Evolutionary conservation across 495 filamentous ascomycete species (phyloP), one percentile per base, ranked within the genome.

Genomic region (Glonium stellatum): DNA sequence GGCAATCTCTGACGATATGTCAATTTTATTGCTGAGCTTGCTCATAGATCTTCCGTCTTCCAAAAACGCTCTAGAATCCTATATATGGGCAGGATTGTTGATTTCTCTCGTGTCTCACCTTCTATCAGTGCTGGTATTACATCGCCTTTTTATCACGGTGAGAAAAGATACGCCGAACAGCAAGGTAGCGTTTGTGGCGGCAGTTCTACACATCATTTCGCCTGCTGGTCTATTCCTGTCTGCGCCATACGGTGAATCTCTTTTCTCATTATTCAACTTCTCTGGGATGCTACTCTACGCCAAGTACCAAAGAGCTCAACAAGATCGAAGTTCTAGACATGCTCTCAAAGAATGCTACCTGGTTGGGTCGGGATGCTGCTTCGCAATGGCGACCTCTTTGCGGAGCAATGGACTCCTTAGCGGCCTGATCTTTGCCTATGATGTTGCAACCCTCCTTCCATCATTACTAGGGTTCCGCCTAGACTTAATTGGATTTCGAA

Each of bases 201-300:
- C 89, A 5, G 69, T 80, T 11, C 75, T 97, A 36, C 89, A 97
- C 69, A 82, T 96, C 44, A 66, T 97, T 22, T 89, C 84, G 4
- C 93, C 95, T 0, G 93, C 89, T 8, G 92, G 92, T 10, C 72
- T 96, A 1, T 97, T 97, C 68, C 82, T 98, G 27, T 90, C 87
- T 0, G 88, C 92, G 0, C 93, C 95, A 0, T 93, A 90, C 66
- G 80, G 82, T 21, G 95, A 98, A 73, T 82, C 87, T 50, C 69
- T 86, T 0, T 96, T 89, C 69, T 84, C 92, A 0, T 76, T 93
- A 8, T 73, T 96, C 31, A 86, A 86, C 49, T 88, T 97, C 61
- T 49, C 73, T 1, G 95, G 92, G 6, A 83, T 78, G 59, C 82
- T 88, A 37, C 66, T 88, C 60, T 92, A 92, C 70, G 44, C 63